Conservation (phyloP, 371 early-diverging fungal genomes). For the Nosema bombycis region DNA sequence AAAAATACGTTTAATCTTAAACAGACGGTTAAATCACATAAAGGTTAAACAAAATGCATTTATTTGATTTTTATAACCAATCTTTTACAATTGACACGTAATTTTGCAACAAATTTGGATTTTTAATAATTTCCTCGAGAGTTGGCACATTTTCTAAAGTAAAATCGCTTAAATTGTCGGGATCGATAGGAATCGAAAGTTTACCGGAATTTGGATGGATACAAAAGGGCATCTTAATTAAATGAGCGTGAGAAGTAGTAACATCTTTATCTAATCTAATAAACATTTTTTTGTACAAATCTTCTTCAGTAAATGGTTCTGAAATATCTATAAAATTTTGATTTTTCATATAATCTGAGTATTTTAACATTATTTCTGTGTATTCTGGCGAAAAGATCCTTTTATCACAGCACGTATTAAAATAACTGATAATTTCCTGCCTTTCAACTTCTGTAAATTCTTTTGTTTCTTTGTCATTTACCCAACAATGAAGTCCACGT, state of each 20-base stretch:
- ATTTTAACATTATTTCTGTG: constrained; percentile 49
- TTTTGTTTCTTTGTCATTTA: constrained; percentile 79
- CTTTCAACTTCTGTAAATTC: constrained; percentile 72
- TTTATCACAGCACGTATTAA: constrained; percentile 38
- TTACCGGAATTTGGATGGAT: constrained; percentile 73
- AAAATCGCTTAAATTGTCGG: not conserved
- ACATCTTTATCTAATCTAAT: constrained; percentile 87
- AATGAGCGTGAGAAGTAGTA: constrained; percentile 78
- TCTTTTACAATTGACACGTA: not conserved
- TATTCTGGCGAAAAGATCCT: constrained; percentile 28
- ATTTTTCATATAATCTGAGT: constrained; percentile 2
- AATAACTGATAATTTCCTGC: constrained; percentile 74
- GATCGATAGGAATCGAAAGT: constrained; percentile 77
- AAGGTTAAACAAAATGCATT: not conserved
- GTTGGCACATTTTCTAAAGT: not conserved
- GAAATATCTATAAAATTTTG: not conserved
- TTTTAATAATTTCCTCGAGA: not conserved
- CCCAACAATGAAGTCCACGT: constrained; percentile 97
- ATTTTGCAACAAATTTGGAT: not conserved
- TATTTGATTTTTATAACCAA: not conserved
- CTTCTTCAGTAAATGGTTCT: constrained; percentile 43
- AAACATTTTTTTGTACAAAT: constrained; percentile 69
- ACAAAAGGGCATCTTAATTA: constrained; percentile 94
- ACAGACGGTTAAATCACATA: not conserved
- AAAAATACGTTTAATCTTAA: too few species aligned